Evolutionary conservation across 202 grass and related monocot genomes (phyloP).

Genomic region (Setaria italica): DNA sequence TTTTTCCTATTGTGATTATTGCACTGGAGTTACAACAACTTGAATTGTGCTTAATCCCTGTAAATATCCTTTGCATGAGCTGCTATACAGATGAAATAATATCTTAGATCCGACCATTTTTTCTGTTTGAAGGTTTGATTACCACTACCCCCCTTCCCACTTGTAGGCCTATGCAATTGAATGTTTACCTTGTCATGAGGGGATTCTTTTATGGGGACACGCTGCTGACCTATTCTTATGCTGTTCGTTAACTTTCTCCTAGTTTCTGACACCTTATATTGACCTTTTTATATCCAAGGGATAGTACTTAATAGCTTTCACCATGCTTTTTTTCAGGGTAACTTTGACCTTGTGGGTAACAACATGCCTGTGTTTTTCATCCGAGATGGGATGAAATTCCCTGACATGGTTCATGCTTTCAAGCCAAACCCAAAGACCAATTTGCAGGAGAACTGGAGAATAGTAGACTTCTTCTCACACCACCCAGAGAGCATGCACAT

Average conservation of each 20-base stretch:
- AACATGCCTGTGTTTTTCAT: constrained; percentile 94
- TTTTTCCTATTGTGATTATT: constrained; percentile 1
- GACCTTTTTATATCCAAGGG: neutral
- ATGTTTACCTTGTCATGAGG: neutral
- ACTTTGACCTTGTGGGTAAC: constrained; percentile 91
- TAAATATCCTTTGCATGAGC: neutral
- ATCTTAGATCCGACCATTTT: neutral
- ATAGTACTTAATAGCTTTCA: neutral
- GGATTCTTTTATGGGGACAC: neutral
- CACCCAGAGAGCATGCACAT: constrained; percentile 91
- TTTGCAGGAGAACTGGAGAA: constrained; percentile 88
- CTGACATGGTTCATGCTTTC: constrained; percentile 96
- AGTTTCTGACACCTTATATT: neutral
- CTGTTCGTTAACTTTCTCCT: neutral
- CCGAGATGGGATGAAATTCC: constrained; percentile 93
- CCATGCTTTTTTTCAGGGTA: constrained; percentile 66
- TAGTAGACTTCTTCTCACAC: constrained; percentile 92
- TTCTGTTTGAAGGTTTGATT: neutral
- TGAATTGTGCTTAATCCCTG: neutral
- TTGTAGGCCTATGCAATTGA: neutral
- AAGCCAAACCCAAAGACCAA: constrained; percentile 91
- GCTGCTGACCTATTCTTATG: neutral
- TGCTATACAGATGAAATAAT: neutral
- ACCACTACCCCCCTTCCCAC: neutral
- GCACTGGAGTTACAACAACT: neutral